Evolutionary conservation across 192 early-diverging fungal genomes (phyloP).

Genomic region (Coemansia sp.): DNA sequence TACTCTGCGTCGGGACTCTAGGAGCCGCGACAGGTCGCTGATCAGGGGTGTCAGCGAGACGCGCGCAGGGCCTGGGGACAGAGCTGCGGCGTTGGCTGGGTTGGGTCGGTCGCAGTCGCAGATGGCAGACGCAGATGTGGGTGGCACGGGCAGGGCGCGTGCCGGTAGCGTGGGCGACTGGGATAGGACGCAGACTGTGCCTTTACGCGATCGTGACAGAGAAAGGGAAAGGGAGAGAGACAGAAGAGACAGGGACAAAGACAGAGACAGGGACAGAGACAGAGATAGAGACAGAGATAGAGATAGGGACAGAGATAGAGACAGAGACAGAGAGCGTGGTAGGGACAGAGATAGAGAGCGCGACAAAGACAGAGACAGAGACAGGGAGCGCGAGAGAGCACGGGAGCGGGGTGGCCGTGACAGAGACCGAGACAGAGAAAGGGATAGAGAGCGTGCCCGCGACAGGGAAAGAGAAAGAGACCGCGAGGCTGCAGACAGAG

Average conservation of each 20-base stretch:
- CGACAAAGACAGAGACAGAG: slow-evolving; percentile 6
- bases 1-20: slow-evolving; percentile 11
- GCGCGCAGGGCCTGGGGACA: neutral
- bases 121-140: neutral
- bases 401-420: slow-evolving; percentile 5
- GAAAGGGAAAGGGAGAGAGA: slow-evolving; percentile 3
- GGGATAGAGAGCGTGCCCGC: slow-evolving; percentile 5
- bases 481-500: slow-evolving; percentile 1
- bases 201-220: slow-evolving; percentile 8
- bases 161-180: slow-evolving; percentile 1
- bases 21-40: slow-evolving; percentile 16
- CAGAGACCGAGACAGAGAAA: slow-evolving; percentile 12
- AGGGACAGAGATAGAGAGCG: slow-evolving; percentile 7
- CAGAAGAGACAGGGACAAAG: neutral
- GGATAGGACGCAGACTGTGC: neutral
- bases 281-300: neutral
- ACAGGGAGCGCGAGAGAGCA: slow-evolving; percentile 16
- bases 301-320: slow-evolving; percentile 11
- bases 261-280: neutral
- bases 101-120: neutral
- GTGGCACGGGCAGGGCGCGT: neutral
- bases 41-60: neutral
- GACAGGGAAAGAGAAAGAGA: slow-evolving; percentile 6
- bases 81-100: neutral
- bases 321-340: slow-evolving; percentile 5